Percentiles rank a stretch among this genome's conserved stretches.
Evolutionary conservation across 1,139 yeast species (phyloP).

Genomic region (Nakaseomyces delphensis): DNA sequence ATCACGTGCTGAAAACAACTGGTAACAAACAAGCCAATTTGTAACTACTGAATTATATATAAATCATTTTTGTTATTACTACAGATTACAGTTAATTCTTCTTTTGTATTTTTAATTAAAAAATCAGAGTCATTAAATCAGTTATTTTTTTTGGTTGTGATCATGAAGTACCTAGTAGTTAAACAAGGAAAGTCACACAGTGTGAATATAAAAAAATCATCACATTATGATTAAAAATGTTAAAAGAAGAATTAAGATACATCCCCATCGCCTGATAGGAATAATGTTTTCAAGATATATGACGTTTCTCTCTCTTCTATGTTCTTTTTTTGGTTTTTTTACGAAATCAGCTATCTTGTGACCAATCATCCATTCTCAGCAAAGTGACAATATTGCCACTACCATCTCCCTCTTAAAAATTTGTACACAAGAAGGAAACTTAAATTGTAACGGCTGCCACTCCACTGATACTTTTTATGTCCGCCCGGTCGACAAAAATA

Average conservation of each 20-base stretch:
- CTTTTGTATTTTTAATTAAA: too few species aligned
- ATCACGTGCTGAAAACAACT: too few species aligned
- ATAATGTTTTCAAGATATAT: background rate
- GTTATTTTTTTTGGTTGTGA: slow-evolving; percentile 30
- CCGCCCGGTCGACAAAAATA: slow-evolving; percentile 35
- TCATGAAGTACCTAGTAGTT: slow-evolving; percentile 24
- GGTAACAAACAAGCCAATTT: too few species aligned
- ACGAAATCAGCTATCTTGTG: slow-evolving; percentile 33
- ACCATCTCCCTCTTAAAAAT: slow-evolving; percentile 27
- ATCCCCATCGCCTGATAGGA: slow-evolving; percentile 4
- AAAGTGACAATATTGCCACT: slow-evolving; percentile 15
- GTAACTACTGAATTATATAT: background rate
- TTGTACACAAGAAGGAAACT: slow-evolving; percentile 30
- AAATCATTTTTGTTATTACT: background rate
- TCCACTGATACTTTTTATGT: slow-evolving; percentile 30
- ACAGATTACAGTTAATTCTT: background rate
- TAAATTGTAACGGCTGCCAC: slow-evolving; percentile 7
- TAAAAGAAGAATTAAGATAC: background rate
- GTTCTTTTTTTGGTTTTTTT: background rate
- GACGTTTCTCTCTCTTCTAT: background rate
- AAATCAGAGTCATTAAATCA: slow-evolving; percentile 35
- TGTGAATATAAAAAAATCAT: slow-evolving; percentile 33
- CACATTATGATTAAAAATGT: slow-evolving; percentile 12
- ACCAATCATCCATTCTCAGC: slow-evolving; percentile 35
- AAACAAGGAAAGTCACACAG: slow-evolving; percentile 31